A percentile compares a stretch with the other conserved stretches of the same genome.
These are phyloP conservation scores for Trichophyton schoenleinii DNA, from an alignment of 2,329 filamentous ascomycete genomes.

Conservation along the genomic window DNA sequence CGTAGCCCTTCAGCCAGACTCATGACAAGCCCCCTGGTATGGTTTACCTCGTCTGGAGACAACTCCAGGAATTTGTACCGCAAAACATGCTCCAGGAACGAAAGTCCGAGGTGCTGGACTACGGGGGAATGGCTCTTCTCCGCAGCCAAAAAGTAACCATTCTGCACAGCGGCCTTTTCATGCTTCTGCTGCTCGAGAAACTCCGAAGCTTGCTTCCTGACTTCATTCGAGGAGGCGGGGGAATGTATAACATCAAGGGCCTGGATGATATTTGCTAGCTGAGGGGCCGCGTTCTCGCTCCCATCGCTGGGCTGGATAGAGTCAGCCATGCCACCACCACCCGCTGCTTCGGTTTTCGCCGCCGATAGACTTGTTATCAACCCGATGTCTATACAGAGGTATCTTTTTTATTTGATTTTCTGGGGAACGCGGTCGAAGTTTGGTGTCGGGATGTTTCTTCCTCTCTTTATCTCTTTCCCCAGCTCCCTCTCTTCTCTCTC, in stretches of 20 bases:
- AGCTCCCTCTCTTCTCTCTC: no score
- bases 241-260: slow-evolving; percentile 82
- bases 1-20: slow-evolving; percentile 61
- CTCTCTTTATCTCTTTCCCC: no score
- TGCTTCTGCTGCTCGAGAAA: slow-evolving; percentile 81
- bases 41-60: slow-evolving; percentile 51
- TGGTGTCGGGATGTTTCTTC: background rate
- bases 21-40: slow-evolving; percentile 64
- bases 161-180: slow-evolving; percentile 63
- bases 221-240: slow-evolving; percentile 64
- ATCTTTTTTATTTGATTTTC: background rate
- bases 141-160: slow-evolving; percentile 72
- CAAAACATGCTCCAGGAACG: slow-evolving; percentile 79
- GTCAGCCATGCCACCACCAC: background rate
- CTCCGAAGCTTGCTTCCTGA: slow-evolving; percentile 67
- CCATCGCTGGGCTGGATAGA: background rate
- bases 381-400: background rate
- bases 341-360: background rate
- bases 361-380: background rate
- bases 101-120: slow-evolving; percentile 86
- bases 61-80: slow-evolving; percentile 73
- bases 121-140: slow-evolving; percentile 63
- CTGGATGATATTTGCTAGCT: slow-evolving; percentile 49
- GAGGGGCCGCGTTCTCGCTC: slow-evolving; percentile 1
- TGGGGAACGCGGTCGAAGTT: background rate